Evolutionary conservation across 164 flowering plant species (phyloP).

Genomic region (Warburgia ugandensis): DNA sequence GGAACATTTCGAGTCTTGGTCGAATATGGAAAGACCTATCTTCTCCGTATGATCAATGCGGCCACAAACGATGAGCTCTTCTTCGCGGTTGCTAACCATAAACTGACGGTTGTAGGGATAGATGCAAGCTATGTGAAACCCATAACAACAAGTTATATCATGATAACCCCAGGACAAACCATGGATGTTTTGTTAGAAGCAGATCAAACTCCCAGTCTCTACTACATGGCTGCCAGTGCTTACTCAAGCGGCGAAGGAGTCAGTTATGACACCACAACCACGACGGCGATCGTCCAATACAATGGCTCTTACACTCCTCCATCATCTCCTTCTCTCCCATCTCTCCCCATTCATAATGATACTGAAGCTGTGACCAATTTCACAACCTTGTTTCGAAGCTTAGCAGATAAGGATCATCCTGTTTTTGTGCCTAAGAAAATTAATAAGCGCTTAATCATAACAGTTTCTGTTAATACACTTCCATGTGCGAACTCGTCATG

Average conservation of each 20-base stretch:
- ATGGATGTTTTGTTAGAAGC: conserved; percentile 20
- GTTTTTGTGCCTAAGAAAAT: conserved; percentile 13
- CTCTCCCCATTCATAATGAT: conserved; percentile 10
- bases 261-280: conserved; percentile 15
- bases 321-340: conserved; percentile 4
- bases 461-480: conserved; percentile 12
- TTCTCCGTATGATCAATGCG: conserved; percentile 13
- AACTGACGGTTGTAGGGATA: conserved; percentile 10
- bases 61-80: conserved; percentile 13
- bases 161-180: conserved; percentile 24
- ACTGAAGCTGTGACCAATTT: conserved; percentile 10
- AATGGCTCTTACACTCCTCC: conserved; percentile 2
- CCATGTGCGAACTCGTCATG: conserved; percentile 11
- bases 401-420: conserved; percentile 19
- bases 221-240: conserved; percentile 25
- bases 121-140: conserved; percentile 21
- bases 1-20: conserved; percentile 8
- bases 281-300: conserved; percentile 24
- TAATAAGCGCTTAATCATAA: conserved; percentile 6
- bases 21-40: conserved; percentile 13
- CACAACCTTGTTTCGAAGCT: conserved; percentile 10
- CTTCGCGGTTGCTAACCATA: conserved; percentile 17
- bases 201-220: conserved; percentile 11
- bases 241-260: conserved; percentile 10
- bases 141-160: conserved; percentile 7